Base-by-base conservation (phyloP, 2,329 filamentous ascomycete species). In the Malbranchea zuffiana region DNA sequence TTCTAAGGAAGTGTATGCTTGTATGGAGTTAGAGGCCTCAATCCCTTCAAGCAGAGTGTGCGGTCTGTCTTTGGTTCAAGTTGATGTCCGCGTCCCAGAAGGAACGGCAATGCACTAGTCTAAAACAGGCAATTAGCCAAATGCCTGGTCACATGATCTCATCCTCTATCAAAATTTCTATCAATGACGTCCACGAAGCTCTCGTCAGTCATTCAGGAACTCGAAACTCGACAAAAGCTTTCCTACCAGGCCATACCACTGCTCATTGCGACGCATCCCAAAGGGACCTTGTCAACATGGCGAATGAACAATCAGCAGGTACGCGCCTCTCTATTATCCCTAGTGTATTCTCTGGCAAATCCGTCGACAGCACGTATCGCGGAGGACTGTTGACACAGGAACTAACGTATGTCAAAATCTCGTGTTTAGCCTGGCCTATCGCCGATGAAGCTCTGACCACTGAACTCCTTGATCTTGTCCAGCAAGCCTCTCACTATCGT, bases 391-490 rank as follows among this genome's bases (percentile, higher is more conserved):
- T 25, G 23, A 25, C n/a, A n/a, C 23, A 25, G 23, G 12, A 17
- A 24, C 35, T 42, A 36, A 42, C 40, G 24, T 27, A 31, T 36
- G 26, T 27, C n/a, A n/a, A 25, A 7, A 32, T 32, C 11, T 13
- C 18, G 18, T 20, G 10, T 16, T 28, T 44, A 74, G 77, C 78
- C 47, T 82, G 78, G 78, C 79, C 78, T 44, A 60, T 81, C 58
- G 80, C 81, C 61, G 80, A 84, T 56, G 71, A 75, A 55, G 73
- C 75, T 52, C 71, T 92, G 47, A 75, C 81, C 39, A 79, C 86
- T 68, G 78, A 87, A 60, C 77, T 95, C 46, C 75, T 94, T 46
- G 82, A 92, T 51, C 72, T 86, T 39, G 71, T 87, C 44, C 82
- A 88, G 67, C 78, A 82, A 54, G 77, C 68, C 38, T 68, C 65